Base-by-base conservation (phyloP, 495 filamentous ascomycete genomes). In the Neurospora tetrasperma region DNA sequence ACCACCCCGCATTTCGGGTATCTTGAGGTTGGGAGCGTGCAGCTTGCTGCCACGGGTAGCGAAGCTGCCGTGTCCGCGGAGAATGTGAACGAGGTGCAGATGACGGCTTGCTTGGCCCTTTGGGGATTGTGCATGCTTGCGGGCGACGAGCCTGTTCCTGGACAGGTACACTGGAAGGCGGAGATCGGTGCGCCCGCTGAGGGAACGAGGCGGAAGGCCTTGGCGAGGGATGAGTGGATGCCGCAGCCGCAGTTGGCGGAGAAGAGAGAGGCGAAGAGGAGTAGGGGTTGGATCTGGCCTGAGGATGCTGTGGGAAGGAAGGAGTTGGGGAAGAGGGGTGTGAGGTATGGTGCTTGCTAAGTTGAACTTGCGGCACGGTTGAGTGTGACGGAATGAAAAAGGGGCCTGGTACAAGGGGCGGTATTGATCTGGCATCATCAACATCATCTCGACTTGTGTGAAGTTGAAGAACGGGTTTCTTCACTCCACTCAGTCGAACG, bases 181-280 rank as follows among this genome's bases (percentile, higher is more conserved):
- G 92, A 96, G 76, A 91, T 96, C 74, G 94, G 94, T 8, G 91
- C 91, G 8, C 93, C 94, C 1, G 91, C 90, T 10, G 90, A 92
- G 71, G 85, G 93, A 20, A 94, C 91, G 3, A 81, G 94, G 42
- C 87, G 92, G 80, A 91, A 92, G 77, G 86, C 88, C 69, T 83
- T 92, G 70, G 79, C 87, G 1, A 88, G 92, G 73, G 94, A 98
- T 80, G 83, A 86, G 74, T 97, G 94, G 94, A 96, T 98, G 79
- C 93, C 93, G 11, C 90, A 90, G 84, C 90, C 92, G 44, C 91
- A 94, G 76, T 84, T 92, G 73, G 88, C 90, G 5, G 94, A 98
- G 87, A 91, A 89, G 85, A 84, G 94, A 27, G 91, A 92, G 82
- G 93, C 93, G 69, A 97, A 94, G 84, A 84, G 92, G 59, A 85